Evolutionary conservation across 202 grass and related monocot species (phyloP), one percentile per base, ranked within the genome.

Genomic region (Setaria viridis): DNA sequence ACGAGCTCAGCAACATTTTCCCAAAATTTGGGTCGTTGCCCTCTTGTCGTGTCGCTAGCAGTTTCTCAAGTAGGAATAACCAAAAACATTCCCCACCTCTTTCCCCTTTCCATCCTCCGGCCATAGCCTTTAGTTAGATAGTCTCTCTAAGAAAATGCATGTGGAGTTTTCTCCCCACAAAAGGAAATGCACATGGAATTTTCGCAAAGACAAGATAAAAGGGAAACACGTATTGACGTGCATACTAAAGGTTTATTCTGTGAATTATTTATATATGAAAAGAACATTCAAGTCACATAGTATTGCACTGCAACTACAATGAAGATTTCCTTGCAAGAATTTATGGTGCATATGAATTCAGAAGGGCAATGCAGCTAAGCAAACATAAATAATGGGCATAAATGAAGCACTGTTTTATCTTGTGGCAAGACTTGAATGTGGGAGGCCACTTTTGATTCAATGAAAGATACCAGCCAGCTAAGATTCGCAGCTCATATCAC

Each of bases 341-440:
- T 91, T 77, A 91, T 91, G 81, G 77, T 77, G 76, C 34, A 57
- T 70, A 81, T 80, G 85, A 70, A 87, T 76, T 78, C 45, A 76
- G 76, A 80, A 76, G 62, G 64, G 78, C 66, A 50, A 90, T 62
- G 85, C 80, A 88, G 81, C 85, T 81, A 91, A 81, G 81, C 89
- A 81, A 77, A 67, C 85, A 85, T 91, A 91, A 91, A 91, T 85
- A 85, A 67, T 64, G 58, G 39, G 89, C 76, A 91, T 91, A 87
- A 88, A 88, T 91, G 89, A 50, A 85, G 71, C 81, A 88, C 85
- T 91, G 89, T 91, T 85, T 88, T 88, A 91, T 88, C 81, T 77
- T 85, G 89, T 91, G 76, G 62, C 81, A 81, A 83, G 89, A 85
- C 89, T 85, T 91, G 71, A 91, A 91, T 91, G 81, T 79, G 76